Percentiles rank a stretch among this genome's conserved stretches.
Conservation (phyloP, 495 filamentous ascomycete genomes). For the Neurospora sp. region DNA sequence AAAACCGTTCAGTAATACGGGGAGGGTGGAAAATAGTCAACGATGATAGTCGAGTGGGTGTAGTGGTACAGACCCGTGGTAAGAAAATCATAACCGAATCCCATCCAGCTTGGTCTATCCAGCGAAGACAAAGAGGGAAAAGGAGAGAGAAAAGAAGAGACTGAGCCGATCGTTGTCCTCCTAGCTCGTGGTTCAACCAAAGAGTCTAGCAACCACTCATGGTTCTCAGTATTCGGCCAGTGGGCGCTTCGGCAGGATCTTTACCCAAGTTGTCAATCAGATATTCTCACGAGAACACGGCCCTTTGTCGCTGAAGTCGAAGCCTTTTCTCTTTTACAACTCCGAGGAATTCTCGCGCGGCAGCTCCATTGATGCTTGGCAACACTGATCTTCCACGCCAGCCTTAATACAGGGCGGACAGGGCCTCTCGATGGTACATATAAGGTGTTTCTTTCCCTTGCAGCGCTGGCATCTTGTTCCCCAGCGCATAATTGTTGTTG, state of each 20-base stretch:
- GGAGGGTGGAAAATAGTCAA: neutral
- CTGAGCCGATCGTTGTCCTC: neutral
- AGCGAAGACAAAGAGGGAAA: neutral
- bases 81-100: neutral
- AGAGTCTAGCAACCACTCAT: neutral
- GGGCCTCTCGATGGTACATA: neutral
- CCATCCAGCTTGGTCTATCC: neutral
- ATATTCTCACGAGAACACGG: neutral
- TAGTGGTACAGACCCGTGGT: neutral
- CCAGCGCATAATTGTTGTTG: neutral
- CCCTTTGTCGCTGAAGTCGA: neutral
- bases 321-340: neutral
- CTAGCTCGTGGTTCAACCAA: neutral
- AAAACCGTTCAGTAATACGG: neutral
- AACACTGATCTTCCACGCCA: neutral
- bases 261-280: neutral
- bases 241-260: neutral
- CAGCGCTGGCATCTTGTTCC: neutral
- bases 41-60: neutral
- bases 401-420: neutral
- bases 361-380: neutral
- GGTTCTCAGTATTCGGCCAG: neutral
- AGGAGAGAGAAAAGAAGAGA: neutral
- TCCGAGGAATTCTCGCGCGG: neutral
- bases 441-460: accelerated